Conservation (phyloP, 441 rosid species). For the Manihot esculenta region DNA sequence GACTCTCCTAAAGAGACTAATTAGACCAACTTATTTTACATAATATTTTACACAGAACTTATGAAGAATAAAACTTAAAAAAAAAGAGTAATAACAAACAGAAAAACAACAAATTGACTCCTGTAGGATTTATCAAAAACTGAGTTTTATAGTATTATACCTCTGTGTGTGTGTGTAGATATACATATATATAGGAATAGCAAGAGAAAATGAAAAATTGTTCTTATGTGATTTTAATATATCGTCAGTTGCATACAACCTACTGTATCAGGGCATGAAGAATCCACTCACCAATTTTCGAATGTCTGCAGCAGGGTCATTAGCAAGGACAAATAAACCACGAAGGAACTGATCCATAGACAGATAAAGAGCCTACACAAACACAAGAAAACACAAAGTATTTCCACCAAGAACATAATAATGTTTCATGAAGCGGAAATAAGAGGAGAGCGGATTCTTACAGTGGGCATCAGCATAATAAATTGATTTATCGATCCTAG, state of each 20-base stretch:
- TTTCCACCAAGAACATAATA: neutral
- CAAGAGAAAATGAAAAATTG: neutral
- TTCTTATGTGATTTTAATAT: neutral
- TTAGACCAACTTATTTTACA: neutral
- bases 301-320: neutral
- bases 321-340: neutral
- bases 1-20: neutral
- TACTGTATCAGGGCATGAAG: neutral
- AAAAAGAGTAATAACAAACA: neutral
- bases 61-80: neutral
- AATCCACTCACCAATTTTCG: neutral
- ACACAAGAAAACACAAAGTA: constrained; percentile 1
- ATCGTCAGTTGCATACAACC: neutral
- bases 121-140: neutral
- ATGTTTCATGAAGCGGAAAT: no score
- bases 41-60: neutral
- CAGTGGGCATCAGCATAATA: neutral
- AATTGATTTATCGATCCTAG: neutral
- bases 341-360: neutral
- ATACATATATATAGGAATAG: neutral
- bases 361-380: neutral
- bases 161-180: no score
- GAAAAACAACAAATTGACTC: neutral
- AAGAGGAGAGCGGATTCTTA: neutral
- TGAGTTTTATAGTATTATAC: neutral